phyloP scores from a whole-genome alignment of 257 asterid genomes.

The Nicotiana tomentosiformis region DNA sequence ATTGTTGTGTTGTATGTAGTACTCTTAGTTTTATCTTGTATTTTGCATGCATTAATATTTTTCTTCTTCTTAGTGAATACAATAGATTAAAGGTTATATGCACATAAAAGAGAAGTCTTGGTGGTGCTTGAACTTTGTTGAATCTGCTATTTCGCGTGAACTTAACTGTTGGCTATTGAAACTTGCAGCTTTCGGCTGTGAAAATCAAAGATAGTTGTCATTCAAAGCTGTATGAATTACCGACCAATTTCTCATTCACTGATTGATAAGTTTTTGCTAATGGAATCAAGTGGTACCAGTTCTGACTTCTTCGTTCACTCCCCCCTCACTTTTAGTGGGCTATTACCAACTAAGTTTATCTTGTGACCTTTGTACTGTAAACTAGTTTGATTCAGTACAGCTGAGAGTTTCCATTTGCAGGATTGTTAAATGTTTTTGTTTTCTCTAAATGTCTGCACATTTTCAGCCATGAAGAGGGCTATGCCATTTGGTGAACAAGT shows the following conservation, averaged over 20 bases:
- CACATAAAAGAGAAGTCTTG: not conserved
- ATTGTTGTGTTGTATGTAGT: not conserved
- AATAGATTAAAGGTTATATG: not conserved
- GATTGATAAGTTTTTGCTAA: not conserved
- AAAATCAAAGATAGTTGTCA: not conserved
- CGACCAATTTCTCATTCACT: not conserved
- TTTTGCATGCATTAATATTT: not conserved
- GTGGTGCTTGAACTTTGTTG: not conserved
- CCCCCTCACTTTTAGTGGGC: not conserved
- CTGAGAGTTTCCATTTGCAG: not conserved
- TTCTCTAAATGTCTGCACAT: not conserved
- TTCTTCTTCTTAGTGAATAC: not conserved
- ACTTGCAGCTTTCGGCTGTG: not conserved
- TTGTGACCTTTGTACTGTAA: not conserved
- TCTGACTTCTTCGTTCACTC: not conserved
- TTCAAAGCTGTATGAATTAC: not conserved
- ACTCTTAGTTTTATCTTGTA: not conserved
- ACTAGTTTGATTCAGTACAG: not conserved
- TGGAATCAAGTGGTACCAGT: not conserved
- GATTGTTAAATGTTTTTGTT: not conserved
- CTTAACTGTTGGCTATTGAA: not conserved
- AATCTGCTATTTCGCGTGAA: not conserved
- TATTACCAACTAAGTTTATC: not conserved
- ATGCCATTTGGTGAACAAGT: constrained; percentile 37
- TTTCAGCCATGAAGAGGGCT: constrained; percentile 23